Conservation (phyloP, 306 rosid genomes). For the Malus sieversii region DNA sequence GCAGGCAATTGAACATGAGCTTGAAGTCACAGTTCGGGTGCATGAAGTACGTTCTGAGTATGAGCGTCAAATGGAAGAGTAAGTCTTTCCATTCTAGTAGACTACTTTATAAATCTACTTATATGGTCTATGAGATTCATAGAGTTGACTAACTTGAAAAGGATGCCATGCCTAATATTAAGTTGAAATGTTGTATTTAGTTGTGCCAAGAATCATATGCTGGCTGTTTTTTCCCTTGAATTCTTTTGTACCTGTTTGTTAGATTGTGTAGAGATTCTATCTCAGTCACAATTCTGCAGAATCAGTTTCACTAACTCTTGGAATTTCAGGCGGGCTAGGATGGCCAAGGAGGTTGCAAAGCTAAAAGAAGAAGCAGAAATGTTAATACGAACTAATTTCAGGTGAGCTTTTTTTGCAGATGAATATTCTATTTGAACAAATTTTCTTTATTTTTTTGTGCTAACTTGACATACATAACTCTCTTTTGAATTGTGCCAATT, state of each 20-base stretch:
- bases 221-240: not conserved
- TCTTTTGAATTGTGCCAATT: constrained; percentile 5
- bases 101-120: not conserved
- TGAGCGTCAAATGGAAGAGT: constrained; percentile 92
- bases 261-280: not conserved
- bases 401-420: constrained; percentile 13
- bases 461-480: constrained; percentile 10
- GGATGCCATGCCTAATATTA: not conserved
- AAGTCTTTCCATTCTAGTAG: constrained; percentile 16
- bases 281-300: not conserved
- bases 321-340: constrained; percentile 40
- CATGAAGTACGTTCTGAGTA: constrained; percentile 92
- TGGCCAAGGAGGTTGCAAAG: constrained; percentile 48
- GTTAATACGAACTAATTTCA: constrained; percentile 17
- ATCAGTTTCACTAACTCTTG: constrained; percentile 7
- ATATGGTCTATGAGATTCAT: not conserved
- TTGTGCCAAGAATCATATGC: not conserved
- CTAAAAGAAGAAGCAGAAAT: constrained; percentile 39
- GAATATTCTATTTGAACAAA: not conserved
- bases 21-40: constrained; percentile 84
- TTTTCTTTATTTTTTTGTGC: not conserved
- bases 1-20: constrained; percentile 88
- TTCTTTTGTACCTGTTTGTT: not conserved
- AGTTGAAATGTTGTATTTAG: not conserved
- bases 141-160: not conserved